Base-by-base conservation (phyloP, 179 eudicot species). In the Drosera spatulata region DNA sequence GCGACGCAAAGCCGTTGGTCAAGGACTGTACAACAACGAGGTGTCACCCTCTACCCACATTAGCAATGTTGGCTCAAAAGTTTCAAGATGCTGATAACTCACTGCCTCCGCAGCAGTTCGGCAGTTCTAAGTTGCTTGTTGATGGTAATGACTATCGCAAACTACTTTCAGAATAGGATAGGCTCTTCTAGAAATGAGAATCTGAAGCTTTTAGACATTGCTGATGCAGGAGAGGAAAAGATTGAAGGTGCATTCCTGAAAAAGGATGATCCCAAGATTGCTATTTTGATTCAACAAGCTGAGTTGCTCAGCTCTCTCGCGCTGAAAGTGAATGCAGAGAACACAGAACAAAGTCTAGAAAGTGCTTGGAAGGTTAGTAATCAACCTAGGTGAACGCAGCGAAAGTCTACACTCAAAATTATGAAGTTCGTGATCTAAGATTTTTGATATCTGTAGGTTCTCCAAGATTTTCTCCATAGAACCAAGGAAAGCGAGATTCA, bases 261-360 rank as follows among this genome's bases (percentile, higher is more conserved):
- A 77, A 86, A 80, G 82, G 88, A 86, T 78, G 93, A 89, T 66
- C 97, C 99, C 7, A 93, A 79, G 79, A 77, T 89, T 58, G 67
- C 80, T 51, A 90, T 88, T 50, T 68, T 93, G 77, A 67, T 89
- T 72, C 91, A 93, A 71, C 99, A 89, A 82, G 99, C 95, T 37
- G 99, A 93, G 77, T 66, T 93, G 54, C 97, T 93, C 53, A 90
- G 90, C 78, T 86, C 99, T 39, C 93, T 93, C 59, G 97, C 99
- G 52, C 64, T 65, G 33, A 86, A 89, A 85, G 95, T 89, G 53
- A 86, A 85, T 67, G 61, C 70, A 57, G 97, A 89, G 66, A 80
- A 83, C 50, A 82, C 90, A 10, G 90, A 78, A 4, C 82, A 79
- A 71, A 93, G 88, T 69, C 81, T 86, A 63, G 97, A 89, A 77